These are phyloP conservation scores for Didymella segeticola DNA, from an alignment of 2,329 filamentous ascomycete species.

Conservation along the genomic window DNA sequence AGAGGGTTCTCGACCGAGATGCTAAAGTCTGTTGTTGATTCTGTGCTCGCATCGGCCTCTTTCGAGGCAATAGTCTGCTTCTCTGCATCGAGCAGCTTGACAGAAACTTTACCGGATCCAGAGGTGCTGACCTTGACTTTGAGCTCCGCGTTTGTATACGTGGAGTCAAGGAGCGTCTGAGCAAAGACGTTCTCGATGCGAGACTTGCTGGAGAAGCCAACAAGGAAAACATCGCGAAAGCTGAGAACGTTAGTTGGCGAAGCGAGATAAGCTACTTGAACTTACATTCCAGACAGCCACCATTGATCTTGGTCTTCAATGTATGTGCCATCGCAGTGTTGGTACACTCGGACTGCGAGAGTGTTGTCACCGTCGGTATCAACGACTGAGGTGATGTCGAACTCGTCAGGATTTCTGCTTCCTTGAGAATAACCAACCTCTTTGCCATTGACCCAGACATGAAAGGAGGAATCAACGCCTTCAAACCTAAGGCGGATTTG, in stretches of 20 bases:
- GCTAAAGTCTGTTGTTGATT: slow-evolving; percentile 30
- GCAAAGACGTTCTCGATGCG: slow-evolving; percentile 66
- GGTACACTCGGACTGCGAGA: slow-evolving; percentile 71
- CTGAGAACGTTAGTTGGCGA: slow-evolving; percentile 53
- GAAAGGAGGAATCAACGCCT: slow-evolving; percentile 74
- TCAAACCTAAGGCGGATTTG: slow-evolving; percentile 73
- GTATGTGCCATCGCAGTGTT: slow-evolving; percentile 73
- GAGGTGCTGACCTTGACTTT: slow-evolving; percentile 54
- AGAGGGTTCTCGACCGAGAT: slow-evolving; percentile 60
- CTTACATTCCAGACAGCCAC: slow-evolving; percentile 65
- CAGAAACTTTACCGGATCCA: slow-evolving; percentile 51
- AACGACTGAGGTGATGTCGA: slow-evolving; percentile 67
- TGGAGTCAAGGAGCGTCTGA: slow-evolving; percentile 60
- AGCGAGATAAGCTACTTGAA: background rate
- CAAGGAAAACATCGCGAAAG: slow-evolving; percentile 69
- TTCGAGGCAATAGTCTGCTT: slow-evolving; percentile 25
- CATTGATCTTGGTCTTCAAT: slow-evolving; percentile 75
- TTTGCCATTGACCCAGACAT: slow-evolving; percentile 71
- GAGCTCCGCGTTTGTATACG: slow-evolving; percentile 61
- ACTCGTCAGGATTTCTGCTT: slow-evolving; percentile 71
- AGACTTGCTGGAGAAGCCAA: slow-evolving; percentile 60
- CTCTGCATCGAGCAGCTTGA: slow-evolving; percentile 56
- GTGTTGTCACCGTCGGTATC: slow-evolving; percentile 57
- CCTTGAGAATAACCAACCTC: slow-evolving; percentile 73
- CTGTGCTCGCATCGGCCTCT: slow-evolving; percentile 23